These are phyloP conservation scores for Podospora pseudoanserina DNA, from an alignment of 495 filamentous ascomycete genomes.

Conservation along the genomic window DNA sequence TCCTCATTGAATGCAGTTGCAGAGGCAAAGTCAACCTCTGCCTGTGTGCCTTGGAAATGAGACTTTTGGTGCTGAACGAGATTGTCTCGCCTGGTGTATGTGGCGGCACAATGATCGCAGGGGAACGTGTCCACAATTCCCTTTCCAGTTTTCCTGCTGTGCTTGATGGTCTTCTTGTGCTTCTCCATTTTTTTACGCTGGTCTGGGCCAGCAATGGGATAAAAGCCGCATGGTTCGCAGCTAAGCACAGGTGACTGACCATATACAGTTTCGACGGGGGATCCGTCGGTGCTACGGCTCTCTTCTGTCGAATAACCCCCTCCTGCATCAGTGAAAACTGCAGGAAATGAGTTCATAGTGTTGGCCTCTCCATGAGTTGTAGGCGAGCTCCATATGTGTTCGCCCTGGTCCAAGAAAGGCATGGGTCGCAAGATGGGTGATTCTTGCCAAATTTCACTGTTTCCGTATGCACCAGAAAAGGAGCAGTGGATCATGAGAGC, in stretches of 20 bases:
- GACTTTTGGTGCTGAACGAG: conserved; percentile 3
- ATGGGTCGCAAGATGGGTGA: not conserved
- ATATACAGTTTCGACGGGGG: not conserved
- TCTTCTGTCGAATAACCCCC: not conserved
- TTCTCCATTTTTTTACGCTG: conserved; percentile 10
- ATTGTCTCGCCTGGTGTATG: conserved; percentile 10
- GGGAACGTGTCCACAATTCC: not conserved
- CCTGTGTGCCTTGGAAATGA: not conserved
- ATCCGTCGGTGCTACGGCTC: not conserved
- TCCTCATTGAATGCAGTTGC: no score
- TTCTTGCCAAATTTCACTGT: not conserved
- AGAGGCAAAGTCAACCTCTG: no score
- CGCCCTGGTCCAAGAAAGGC: not conserved
- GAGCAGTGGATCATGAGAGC: no score
- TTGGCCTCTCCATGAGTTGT: not conserved
- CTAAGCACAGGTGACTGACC: not conserved
- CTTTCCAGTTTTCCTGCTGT: conserved; percentile 10
- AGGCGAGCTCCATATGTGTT: not conserved
- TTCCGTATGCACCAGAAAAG: not conserved
- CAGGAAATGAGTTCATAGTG: not conserved
- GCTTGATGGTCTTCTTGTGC: conserved; percentile 10
- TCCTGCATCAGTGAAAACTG: not conserved
- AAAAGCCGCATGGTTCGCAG: conserved; percentile 8
- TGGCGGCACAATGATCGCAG: not conserved
- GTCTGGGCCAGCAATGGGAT: not conserved